Evolutionary conservation across 1,139 yeast species (phyloP).

Genomic region (Pichia sorboxylosa): DNA sequence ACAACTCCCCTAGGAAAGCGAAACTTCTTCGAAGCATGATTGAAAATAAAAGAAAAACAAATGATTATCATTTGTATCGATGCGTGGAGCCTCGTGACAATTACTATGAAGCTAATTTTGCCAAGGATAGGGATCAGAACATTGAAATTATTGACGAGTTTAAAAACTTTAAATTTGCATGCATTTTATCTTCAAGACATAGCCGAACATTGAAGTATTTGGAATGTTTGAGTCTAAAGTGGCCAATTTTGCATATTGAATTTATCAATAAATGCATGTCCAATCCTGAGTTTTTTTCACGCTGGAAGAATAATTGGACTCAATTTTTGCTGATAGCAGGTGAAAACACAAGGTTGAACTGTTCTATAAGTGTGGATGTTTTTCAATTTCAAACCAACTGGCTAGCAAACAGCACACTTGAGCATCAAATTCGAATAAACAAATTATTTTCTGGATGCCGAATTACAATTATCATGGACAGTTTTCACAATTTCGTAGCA

Average conservation of each 20-base stretch:
- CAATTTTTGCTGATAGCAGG: conserved; percentile 68
- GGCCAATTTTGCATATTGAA: conserved; percentile 67
- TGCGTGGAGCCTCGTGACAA: conserved; percentile 33
- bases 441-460: too few relatives aligned
- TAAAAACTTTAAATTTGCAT: conserved; percentile 39
- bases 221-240: conserved; percentile 77
- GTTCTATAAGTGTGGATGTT: conserved; percentile 32
- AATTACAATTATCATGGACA: too few relatives aligned
- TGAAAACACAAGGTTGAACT: conserved; percentile 26
- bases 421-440: too few relatives aligned
- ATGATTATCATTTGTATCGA: too few relatives aligned
- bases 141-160: conserved; percentile 1
- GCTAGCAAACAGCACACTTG: too few relatives aligned
- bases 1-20: too few relatives aligned
- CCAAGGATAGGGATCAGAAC: conserved; percentile 15
- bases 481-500: too few relatives aligned
- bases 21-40: too few relatives aligned
- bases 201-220: conserved; percentile 65
- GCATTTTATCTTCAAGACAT: conserved; percentile 46
- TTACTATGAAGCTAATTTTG: conserved; percentile 34
- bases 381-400: conserved; percentile 29
- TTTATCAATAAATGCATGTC: conserved; percentile 47
- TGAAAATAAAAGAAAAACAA: too few relatives aligned
- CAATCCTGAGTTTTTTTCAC: conserved; percentile 15
- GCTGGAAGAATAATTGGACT: conserved; percentile 30